Evolutionary conservation across 2,329 filamentous ascomycete genomes (phyloP), one percentile per base, ranked within the genome.

Genomic region (Calycina marina): DNA sequence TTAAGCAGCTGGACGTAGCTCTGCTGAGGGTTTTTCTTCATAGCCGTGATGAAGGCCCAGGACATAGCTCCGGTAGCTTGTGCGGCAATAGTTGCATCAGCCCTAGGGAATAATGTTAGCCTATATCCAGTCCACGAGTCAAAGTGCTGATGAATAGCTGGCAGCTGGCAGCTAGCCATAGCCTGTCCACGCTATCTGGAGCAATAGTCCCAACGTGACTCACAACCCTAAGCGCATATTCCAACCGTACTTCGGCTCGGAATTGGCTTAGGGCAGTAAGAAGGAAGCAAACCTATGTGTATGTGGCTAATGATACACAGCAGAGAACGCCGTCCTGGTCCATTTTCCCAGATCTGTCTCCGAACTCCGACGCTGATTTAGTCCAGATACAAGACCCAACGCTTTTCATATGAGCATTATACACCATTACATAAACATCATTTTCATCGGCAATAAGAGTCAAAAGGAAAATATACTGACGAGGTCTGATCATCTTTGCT

Each of bases 61-160:
- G 85, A 93, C 90, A 98, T 96, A 56, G 90, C 90, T 34, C 90
- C 90, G 0, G 90, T 98, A 18, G 90, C 88, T 59, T 94, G 70
- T 35, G 83, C 40, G 25, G 49, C 72, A 44, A 96, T 94, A 16
- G 75, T 81, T 9, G 90, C 86, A 56, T 98, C 90, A 59, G 84
- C 81, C 37, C 85, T 93, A 47, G 34, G 30, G 30, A 31, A 18
- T 31, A n/a, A n/a, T n/a, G n/a, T n/a, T n/a, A n/a, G n/a, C n/a
- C 25, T 13, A 36, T n/a, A n/a, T n/a, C n/a, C n/a, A n/a, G n/a
- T n/a, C n/a, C n/a, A n/a, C n/a, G n/a, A n/a, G n/a, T n/a, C n/a
- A n/a, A n/a, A n/a, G n/a, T n/a, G n/a, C n/a, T n/a, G n/a, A n/a
- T n/a, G n/a, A n/a, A n/a, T n/a, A n/a, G n/a, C n/a, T n/a, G n/a